A percentile compares a stretch with the other conserved stretches of the same genome.
Conservation (phyloP, 1,139 yeast species). For the Taphrina deformans region DNA sequence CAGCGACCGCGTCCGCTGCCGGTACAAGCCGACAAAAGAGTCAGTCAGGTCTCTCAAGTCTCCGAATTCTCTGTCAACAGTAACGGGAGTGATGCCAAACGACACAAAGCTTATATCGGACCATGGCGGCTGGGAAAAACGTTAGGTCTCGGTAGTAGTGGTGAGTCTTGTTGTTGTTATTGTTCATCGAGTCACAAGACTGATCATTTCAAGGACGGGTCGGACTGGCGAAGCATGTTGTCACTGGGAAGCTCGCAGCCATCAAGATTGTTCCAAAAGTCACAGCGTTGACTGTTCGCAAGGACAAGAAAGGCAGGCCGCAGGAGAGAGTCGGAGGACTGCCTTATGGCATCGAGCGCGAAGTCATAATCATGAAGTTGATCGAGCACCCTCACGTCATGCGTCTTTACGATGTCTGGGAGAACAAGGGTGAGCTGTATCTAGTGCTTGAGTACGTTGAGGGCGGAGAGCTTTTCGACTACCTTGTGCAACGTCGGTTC, state of each 20-base stretch:
- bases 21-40: constrained; percentile 29
- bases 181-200: neutral
- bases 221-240: constrained; percentile 79
- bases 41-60: constrained; percentile 31
- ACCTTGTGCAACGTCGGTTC: constrained; percentile 82
- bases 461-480: constrained; percentile 94
- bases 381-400: constrained; percentile 90
- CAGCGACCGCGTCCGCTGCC: constrained; percentile 33
- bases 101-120: constrained; percentile 52
- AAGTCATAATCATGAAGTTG: constrained; percentile 86
- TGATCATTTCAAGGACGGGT: constrained; percentile 54
- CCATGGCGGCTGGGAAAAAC: constrained; percentile 97
- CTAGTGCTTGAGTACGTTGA: constrained; percentile 92
- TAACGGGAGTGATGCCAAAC: constrained; percentile 28
- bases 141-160: constrained; percentile 91
- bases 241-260: constrained; percentile 88
- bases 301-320: constrained; percentile 40
- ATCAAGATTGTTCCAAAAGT: constrained; percentile 94
- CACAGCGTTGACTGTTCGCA: constrained; percentile 53
- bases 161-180: constrained; percentile 44
- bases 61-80: constrained; percentile 34
- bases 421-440: constrained; percentile 79
- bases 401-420: constrained; percentile 99
- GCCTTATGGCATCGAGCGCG: constrained; percentile 94
- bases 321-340: constrained; percentile 50